Conservation (phyloP, 257 asterid genomes). For the Catharanthus roseus region DNA sequence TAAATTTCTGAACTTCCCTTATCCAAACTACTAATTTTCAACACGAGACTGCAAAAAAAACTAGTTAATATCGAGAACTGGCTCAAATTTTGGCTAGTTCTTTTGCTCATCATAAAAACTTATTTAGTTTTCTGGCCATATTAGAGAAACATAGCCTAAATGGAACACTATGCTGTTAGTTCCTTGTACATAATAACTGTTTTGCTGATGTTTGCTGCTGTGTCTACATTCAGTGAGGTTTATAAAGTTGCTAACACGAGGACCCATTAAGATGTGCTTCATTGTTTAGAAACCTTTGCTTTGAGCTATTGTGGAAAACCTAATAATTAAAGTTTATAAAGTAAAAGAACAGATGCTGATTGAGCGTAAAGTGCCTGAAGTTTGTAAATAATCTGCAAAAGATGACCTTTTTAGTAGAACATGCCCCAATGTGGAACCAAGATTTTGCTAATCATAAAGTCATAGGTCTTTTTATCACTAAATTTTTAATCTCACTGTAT, state of each 20-base stretch:
- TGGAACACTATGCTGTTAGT: conserved; percentile 6
- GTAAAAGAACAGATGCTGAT: conserved; percentile 23
- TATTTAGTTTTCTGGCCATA: background rate
- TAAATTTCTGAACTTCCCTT: conserved; percentile 1
- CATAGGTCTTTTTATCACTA: conserved; percentile 9
- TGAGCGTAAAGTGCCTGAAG: conserved; percentile 20
- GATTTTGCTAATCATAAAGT: conserved; percentile 20
- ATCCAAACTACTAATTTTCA: background rate
- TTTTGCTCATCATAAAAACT: background rate
- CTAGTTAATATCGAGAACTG: background rate
- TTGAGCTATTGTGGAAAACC: conserved; percentile 24
- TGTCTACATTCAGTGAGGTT: background rate
- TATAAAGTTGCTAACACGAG: conserved; percentile 14
- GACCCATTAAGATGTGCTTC: conserved; percentile 23
- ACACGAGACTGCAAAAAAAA: conserved; percentile 1
- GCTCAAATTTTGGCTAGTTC: background rate
- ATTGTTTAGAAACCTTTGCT: conserved; percentile 19
- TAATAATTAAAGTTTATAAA: conserved; percentile 24
- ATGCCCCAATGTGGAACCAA: conserved; percentile 16
- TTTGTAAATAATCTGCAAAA: conserved; percentile 27
- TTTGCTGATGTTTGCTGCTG: conserved; percentile 7
- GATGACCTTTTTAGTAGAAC: conserved; percentile 16
- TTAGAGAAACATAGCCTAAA: background rate
- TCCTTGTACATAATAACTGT: too few species aligned
- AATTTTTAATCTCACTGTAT: conserved; percentile 2